Evolutionary conservation across 345 rosid genomes (phyloP).

Genomic region (Salix koriyanagi): DNA sequence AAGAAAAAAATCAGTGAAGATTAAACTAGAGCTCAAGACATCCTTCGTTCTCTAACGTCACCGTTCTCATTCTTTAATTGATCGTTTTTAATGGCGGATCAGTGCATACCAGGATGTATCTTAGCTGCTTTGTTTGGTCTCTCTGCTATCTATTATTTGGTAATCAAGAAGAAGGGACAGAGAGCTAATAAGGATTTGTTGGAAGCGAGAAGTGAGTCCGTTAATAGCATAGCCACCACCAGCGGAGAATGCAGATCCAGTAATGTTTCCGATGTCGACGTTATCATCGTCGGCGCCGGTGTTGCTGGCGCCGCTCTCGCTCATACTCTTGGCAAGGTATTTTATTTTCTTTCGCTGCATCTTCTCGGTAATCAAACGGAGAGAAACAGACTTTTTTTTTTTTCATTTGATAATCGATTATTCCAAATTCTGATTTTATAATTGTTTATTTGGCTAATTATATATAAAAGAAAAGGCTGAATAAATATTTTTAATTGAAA

Average conservation of each 20-base stretch:
- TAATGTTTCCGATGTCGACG: neutral
- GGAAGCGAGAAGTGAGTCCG: neutral
- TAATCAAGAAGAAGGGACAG: neutral
- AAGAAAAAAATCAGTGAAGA: neutral
- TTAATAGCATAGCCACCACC: conserved; percentile 3
- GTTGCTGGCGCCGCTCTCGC: conserved; percentile 1
- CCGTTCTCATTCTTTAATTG: neutral
- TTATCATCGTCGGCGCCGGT: neutral
- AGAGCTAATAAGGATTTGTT: neutral
- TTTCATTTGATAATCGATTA: too few species aligned
- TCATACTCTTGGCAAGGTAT: neutral
- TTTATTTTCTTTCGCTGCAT: neutral
- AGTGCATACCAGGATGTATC: conserved; percentile 16
- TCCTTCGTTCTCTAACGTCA: neutral
- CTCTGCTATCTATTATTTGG: conserved; percentile 4
- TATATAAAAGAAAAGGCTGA: too few species aligned
- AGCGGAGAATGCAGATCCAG: conserved; percentile 22
- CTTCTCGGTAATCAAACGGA: neutral
- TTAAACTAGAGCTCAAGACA: neutral
- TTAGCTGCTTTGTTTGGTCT: conserved; percentile 4
- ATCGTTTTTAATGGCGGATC: conserved; percentile 9
- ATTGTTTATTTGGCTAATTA: neutral
- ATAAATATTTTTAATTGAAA: too few species aligned
- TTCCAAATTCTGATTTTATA: neutral
- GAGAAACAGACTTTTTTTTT: neutral